Conservation (phyloP, 2,329 filamentous ascomycete genomes). For the Xylariaceae sp. region DNA sequence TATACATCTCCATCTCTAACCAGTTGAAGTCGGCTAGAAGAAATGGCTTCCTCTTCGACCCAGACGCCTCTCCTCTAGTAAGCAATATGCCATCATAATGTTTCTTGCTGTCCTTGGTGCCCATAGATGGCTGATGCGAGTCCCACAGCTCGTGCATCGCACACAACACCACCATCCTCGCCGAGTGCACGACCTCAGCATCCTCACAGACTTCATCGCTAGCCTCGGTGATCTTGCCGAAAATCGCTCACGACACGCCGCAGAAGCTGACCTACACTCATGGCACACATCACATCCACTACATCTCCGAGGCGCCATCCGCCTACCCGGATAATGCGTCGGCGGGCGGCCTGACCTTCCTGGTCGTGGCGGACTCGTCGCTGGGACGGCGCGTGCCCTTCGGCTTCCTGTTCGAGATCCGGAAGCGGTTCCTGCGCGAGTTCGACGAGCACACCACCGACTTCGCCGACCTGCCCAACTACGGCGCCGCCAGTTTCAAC, state of each 20-base stretch:
- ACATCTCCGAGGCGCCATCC: constrained; percentile 78
- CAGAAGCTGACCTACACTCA: constrained; percentile 95
- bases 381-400: constrained; percentile 87
- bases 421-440: constrained; percentile 73
- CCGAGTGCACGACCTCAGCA: constrained; percentile 85
- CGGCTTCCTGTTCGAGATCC: constrained; percentile 85
- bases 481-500: constrained; percentile 88
- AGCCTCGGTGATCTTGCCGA: constrained; percentile 89
- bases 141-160: constrained; percentile 78
- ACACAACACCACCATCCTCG: constrained; percentile 84
- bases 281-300: constrained; percentile 89
- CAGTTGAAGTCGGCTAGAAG: too few relatives aligned
- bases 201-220: constrained; percentile 79
- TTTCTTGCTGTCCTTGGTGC: constrained; percentile 7
- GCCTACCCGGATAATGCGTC: constrained; percentile 53
- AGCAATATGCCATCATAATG: constrained; percentile 30
- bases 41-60: constrained; percentile 69
- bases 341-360: constrained; percentile 80
- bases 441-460: constrained; percentile 64
- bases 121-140: constrained; percentile 1
- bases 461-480: constrained; percentile 74
- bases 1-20: too few relatives aligned
- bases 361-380: constrained; percentile 77
- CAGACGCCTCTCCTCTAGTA: constrained; percentile 70
- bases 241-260: constrained; percentile 73